Percentiles rank a stretch among this genome's conserved stretches.
Conservation (phyloP, 805 yeast species). For the Saccharomyces kudriavzevii region DNA sequence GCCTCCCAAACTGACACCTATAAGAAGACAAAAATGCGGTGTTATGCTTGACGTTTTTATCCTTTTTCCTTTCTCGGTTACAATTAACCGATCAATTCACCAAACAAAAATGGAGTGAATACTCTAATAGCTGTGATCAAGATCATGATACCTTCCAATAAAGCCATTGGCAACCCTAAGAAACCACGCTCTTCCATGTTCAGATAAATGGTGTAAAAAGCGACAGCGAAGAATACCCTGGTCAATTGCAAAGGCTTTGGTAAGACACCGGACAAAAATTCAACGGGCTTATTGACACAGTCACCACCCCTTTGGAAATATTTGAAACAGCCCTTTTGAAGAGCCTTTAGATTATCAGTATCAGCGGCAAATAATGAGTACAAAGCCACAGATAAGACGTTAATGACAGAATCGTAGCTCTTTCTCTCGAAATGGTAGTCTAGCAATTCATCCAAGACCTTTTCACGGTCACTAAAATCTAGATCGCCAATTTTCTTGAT, state of each 20-base stretch:
- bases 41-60: not conserved
- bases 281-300: constrained; percentile 70
- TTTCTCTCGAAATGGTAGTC: constrained; percentile 76
- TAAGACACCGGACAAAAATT: constrained; percentile 71
- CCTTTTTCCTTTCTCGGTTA: not conserved
- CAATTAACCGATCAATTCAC: constrained; percentile 35
- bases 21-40: not conserved
- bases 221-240: constrained; percentile 84
- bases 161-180: constrained; percentile 58
- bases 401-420: constrained; percentile 71
- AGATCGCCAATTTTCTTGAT: constrained; percentile 39
- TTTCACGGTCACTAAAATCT: constrained; percentile 47
- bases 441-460: constrained; percentile 47
- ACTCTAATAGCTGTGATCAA: constrained; percentile 67
- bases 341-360: constrained; percentile 48
- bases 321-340: constrained; percentile 83
- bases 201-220: constrained; percentile 68
- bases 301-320: constrained; percentile 83
- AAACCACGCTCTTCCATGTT: constrained; percentile 63
- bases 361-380: constrained; percentile 89
- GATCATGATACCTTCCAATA: constrained; percentile 60
- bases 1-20: not conserved
- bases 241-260: constrained; percentile 71
- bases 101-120: constrained; percentile 68
- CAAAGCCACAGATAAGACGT: constrained; percentile 83